Conservation (phyloP, 2,329 filamentous ascomycete genomes). For the Claviceps citrina region DNA sequence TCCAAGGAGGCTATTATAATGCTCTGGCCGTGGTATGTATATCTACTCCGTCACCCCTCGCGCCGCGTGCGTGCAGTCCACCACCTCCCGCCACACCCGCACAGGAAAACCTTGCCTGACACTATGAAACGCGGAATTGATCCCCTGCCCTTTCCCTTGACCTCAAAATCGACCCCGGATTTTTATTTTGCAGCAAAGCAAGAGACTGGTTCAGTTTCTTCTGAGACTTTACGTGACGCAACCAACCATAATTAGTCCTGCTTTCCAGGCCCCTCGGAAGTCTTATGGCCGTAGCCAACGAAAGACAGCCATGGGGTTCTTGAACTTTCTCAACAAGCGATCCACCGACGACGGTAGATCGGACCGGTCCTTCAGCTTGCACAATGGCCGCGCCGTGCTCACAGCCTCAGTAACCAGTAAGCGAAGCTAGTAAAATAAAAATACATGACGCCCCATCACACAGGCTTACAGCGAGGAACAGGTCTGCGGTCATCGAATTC, state of each 20-base stretch:
- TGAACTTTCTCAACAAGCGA: constrained; percentile 4
- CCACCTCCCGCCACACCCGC: too few relatives aligned
- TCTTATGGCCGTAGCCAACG: constrained; percentile 1
- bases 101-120: too few relatives aligned
- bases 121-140: not conserved
- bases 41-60: constrained; percentile 1
- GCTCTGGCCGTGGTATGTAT: constrained; percentile 2
- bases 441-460: not conserved
- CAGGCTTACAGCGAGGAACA: not conserved
- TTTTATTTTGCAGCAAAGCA: not conserved
- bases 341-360: not conserved
- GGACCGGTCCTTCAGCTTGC: not conserved
- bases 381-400: not conserved
- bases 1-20: too few relatives aligned
- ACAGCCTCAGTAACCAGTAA: constrained; percentile 1
- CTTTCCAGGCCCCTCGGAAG: not conserved
- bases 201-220: not conserved
- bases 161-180: not conserved
- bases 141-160: not conserved
- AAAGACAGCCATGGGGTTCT: constrained; percentile 3
- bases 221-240: not conserved
- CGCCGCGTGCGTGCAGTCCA: too few relatives aligned
- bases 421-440: not conserved
- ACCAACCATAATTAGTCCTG: too few relatives aligned
- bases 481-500: not conserved